These are phyloP conservation scores for Pseudonitzschia multiseries DNA, from an alignment of 108 stramenopile species.

Conservation along the genomic window DNA sequence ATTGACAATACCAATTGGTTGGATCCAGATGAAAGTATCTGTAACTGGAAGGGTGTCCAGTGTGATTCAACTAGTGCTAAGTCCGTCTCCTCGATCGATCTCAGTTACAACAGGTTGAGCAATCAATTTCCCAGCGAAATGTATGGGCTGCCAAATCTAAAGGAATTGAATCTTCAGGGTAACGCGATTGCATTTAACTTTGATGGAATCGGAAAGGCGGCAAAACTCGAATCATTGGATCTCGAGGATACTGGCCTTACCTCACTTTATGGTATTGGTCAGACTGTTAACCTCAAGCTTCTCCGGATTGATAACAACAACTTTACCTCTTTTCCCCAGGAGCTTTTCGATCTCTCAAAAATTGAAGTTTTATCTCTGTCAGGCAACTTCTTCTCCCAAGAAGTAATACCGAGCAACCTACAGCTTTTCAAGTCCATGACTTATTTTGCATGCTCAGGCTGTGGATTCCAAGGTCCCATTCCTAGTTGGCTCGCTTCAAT, in stretches of 20 bases:
- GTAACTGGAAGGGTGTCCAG: slow-evolving; percentile 56
- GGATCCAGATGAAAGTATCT: slow-evolving; percentile 42
- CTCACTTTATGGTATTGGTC: slow-evolving; percentile 42
- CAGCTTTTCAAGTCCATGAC: slow-evolving; percentile 19
- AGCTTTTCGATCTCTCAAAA: slow-evolving; percentile 17
- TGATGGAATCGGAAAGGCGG: slow-evolving; percentile 53
- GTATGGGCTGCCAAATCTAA: slow-evolving; percentile 36
- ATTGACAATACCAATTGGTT: slow-evolving; percentile 39
- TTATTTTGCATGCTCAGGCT: slow-evolving; percentile 25
- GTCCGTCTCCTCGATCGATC: slow-evolving; percentile 40
- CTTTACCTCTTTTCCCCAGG: slow-evolving; percentile 39
- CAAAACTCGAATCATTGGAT: slow-evolving; percentile 37
- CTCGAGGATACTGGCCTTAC: slow-evolving; percentile 36
- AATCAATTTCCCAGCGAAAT: slow-evolving; percentile 18
- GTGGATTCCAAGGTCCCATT: slow-evolving; percentile 35
- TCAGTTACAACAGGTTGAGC: slow-evolving; percentile 31
- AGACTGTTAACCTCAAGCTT: slow-evolving; percentile 46
- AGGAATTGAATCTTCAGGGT: slow-evolving; percentile 35
- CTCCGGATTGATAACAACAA: slow-evolving; percentile 64
- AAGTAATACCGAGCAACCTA: slow-evolving; percentile 16
- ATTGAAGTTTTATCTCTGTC: slow-evolving; percentile 31
- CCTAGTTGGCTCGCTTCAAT: slow-evolving; percentile 25
- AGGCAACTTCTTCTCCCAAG: slow-evolving; percentile 30
- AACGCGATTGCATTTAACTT: slow-evolving; percentile 68
- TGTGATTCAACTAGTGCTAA: slow-evolving; percentile 37